These are phyloP conservation scores for Myxozyma nipponensis DNA, from an alignment of 805 yeast species.

Conservation along the genomic window DNA sequence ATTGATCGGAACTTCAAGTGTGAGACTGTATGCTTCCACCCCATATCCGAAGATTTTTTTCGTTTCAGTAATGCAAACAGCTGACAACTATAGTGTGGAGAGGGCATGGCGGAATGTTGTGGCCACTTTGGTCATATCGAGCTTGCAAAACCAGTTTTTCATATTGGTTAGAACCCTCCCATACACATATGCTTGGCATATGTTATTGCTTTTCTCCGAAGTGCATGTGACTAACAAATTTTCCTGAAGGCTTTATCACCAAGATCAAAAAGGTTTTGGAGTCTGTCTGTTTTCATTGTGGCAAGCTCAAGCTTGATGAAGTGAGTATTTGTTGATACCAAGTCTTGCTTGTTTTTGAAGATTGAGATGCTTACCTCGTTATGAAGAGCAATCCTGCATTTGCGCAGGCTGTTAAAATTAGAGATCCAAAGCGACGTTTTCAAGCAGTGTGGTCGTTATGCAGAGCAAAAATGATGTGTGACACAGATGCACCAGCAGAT, in stretches of 20 bases:
- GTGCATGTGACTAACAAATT: not conserved
- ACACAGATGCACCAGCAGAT: slow-evolving; percentile 65
- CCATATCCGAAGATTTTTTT: too few relatives aligned
- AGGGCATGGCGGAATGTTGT: slow-evolving; percentile 98
- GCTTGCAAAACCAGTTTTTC: slow-evolving; percentile 96
- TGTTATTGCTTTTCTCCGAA: not conserved
- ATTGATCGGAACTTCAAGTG: slow-evolving; percentile 96
- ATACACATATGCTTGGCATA: not conserved
- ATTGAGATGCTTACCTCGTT: not conserved
- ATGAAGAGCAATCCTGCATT: slow-evolving; percentile 58
- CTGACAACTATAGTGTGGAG: slow-evolving; percentile 76
- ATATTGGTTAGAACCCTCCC: slow-evolving; percentile 56
- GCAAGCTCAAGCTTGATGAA: slow-evolving; percentile 86
- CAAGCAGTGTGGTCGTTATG: slow-evolving; percentile 95
- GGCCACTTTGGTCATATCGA: slow-evolving; percentile 99
- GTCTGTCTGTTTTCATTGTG: slow-evolving; percentile 98
- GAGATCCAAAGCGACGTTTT: slow-evolving; percentile 93
- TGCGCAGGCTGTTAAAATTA: slow-evolving; percentile 82
- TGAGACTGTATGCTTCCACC: slow-evolving; percentile 63
- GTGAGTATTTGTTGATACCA: slow-evolving; percentile 37
- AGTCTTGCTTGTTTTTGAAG: not conserved
- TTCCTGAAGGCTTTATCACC: slow-evolving; percentile 55
- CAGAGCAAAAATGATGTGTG: slow-evolving; percentile 85
- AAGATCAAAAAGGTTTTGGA: slow-evolving; percentile 94
- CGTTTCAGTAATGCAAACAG: too few relatives aligned